Base-by-base conservation (phyloP, 345 rosid species). In the Eutrema yunnanense region DNA sequence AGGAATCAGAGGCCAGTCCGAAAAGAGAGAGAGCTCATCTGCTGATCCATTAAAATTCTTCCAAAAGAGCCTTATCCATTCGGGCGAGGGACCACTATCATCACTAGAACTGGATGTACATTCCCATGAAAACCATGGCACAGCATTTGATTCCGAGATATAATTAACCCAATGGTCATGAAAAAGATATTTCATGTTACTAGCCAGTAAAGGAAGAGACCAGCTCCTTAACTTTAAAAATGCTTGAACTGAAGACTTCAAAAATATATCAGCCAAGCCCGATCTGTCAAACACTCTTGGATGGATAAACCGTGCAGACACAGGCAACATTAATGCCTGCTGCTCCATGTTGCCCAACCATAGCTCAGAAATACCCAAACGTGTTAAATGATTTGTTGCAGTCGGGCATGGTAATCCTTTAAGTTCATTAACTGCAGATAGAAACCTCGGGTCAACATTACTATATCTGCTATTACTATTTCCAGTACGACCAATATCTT, bases 71-170 rank as follows among this genome's bases (percentile, higher is more conserved):
- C 78, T 81, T 73, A 92, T 78, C 98, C 98, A 92, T 73, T 88
- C 92, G 72, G 90, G 84, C 49, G 98, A 85, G 53, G 98, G 98
- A 52, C 98, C 96, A 71, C 75, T 83, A 70, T 81, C 96, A 74
- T 84, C 84, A 72, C 86, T 81, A 76, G 83, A 80, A 75, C 70
- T 81, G 61, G 90, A 80, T 46, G 80, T 75, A 77, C 73, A 81
- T 75, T 83, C 87, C 96, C 98, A 92, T 26, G 97, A 92, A 80
- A 92, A 90, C 98, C 98, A 88, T 37, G 98, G 97, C 78, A 86
- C 82, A 82, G 73, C 59, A 65, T 81, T 83, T 66, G 86, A 81
- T 42, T 69, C 87, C 80, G 81, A 81, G 37, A 92, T 88, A 84
- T 78, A 88, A 78, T 78, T 85, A 74, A 88, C 88, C 98, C 98